These are phyloP conservation scores for Cordyceps cicadae DNA, from an alignment of 2,329 filamentous ascomycete genomes.

Conservation along the genomic window DNA sequence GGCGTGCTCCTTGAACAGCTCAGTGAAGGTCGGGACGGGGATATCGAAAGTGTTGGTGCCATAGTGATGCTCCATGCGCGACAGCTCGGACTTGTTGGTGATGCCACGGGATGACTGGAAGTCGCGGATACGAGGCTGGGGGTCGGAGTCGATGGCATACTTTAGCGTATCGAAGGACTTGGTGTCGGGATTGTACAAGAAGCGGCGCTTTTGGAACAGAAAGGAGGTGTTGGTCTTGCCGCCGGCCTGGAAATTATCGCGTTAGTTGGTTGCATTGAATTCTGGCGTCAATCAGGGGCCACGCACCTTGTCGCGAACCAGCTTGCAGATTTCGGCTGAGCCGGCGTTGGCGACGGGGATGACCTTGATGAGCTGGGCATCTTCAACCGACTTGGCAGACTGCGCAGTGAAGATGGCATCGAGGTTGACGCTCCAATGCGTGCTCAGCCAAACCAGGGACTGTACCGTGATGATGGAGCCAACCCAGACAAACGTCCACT, in stretches of 20 bases:
- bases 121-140: slow-evolving; percentile 66
- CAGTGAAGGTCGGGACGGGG: slow-evolving; percentile 87
- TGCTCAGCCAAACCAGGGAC: slow-evolving; percentile 86
- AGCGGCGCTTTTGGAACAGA: slow-evolving; percentile 95
- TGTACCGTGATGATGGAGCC: slow-evolving; percentile 82
- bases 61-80: slow-evolving; percentile 82
- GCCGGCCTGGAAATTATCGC: slow-evolving; percentile 40
- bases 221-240: slow-evolving; percentile 77
- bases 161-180: slow-evolving; percentile 72
- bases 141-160: slow-evolving; percentile 77
- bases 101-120: slow-evolving; percentile 80
- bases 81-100: slow-evolving; percentile 63
- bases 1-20: slow-evolving; percentile 96
- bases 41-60: slow-evolving; percentile 96
- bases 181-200: slow-evolving; percentile 67
- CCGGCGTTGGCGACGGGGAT: slow-evolving; percentile 86
- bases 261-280: background rate
- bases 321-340: slow-evolving; percentile 73
- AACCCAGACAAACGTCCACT: slow-evolving; percentile 97
- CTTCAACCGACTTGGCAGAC: slow-evolving; percentile 58
- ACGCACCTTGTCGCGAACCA: slow-evolving; percentile 63
- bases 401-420: slow-evolving; percentile 73
- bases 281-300: background rate
- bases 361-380: slow-evolving; percentile 84
- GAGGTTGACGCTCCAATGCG: slow-evolving; percentile 93